Evolutionary conservation across 208 protist species (phyloP).

Genomic region (Leishmania tarentolae): DNA sequence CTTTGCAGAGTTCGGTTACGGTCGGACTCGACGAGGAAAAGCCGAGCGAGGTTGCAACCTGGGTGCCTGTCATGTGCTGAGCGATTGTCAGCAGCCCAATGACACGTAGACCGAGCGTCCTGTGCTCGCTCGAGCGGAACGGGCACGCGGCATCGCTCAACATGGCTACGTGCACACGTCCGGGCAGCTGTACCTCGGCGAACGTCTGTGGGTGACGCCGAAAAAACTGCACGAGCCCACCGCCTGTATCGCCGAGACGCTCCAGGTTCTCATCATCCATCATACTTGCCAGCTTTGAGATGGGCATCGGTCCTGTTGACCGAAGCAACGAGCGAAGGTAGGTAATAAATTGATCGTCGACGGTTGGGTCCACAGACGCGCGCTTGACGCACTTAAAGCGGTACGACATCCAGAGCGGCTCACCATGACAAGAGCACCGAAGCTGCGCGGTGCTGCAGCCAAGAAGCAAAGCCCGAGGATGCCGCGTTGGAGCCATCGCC

Average conservation of each 20-base stretch:
- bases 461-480: background rate
- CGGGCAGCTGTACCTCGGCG: slow-evolving; percentile 36
- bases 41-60: slow-evolving; percentile 9
- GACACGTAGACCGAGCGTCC: slow-evolving; percentile 26
- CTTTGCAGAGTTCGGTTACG: slow-evolving; percentile 9
- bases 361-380: background rate
- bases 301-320: slow-evolving; percentile 53
- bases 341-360: background rate
- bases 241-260: slow-evolving; percentile 20
- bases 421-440: background rate
- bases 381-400: background rate
- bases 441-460: background rate
- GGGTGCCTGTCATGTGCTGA: slow-evolving; percentile 31
- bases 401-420: background rate
- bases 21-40: slow-evolving; percentile 20
- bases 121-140: slow-evolving; percentile 26
- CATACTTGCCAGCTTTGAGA: slow-evolving; percentile 55
- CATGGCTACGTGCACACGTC: slow-evolving; percentile 45
- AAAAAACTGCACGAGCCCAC: slow-evolving; percentile 42
- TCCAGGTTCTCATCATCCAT: slow-evolving; percentile 72
- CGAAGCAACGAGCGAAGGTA: slow-evolving; percentile 11
- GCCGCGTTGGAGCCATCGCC: background rate
- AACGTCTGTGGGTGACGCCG: slow-evolving; percentile 17
- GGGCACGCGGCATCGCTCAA: slow-evolving; percentile 4
- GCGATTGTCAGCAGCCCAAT: slow-evolving; percentile 43